Evolutionary conservation across 2,329 filamentous ascomycete genomes (phyloP).

Genomic region (Aspergillus costaricaensis): DNA sequence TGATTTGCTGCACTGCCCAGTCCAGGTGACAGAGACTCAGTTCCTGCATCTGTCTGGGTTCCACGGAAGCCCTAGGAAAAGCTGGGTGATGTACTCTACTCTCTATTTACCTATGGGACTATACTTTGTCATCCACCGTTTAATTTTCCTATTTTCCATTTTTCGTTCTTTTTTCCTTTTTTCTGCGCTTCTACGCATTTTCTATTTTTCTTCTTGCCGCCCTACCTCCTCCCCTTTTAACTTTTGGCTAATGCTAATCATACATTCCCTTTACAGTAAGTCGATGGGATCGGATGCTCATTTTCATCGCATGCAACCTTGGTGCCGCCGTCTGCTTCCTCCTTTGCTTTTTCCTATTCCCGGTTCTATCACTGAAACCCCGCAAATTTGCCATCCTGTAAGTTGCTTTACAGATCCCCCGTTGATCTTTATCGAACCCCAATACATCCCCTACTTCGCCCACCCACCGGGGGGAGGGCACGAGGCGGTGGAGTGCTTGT

Average conservation of each 20-base stretch:
- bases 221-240: background rate
- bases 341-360: conserved; percentile 84
- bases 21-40: conserved; percentile 38
- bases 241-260: conserved; percentile 20
- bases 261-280: conserved; percentile 66
- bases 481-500: conserved; percentile 24
- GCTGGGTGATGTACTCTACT: background rate
- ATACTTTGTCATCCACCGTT: conserved; percentile 1
- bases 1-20: conserved; percentile 26
- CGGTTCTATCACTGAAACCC: conserved; percentile 75
- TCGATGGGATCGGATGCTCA: conserved; percentile 91
- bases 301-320: conserved; percentile 89
- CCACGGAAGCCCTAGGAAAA: conserved; percentile 27
- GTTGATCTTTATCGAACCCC: conserved; percentile 11
- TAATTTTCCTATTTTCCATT: conserved; percentile 3
- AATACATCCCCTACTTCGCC: conserved; percentile 19
- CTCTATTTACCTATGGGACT: background rate
- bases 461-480: conserved; percentile 13
- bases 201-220: background rate
- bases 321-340: conserved; percentile 90
- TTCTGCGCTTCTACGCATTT: conserved; percentile 3
- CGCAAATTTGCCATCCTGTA: conserved; percentile 97
- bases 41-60: conserved; percentile 42
- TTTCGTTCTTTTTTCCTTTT: conserved; percentile 5
- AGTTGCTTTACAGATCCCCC: conserved; percentile 52